Percentiles rank a stretch among this genome's conserved stretches.
These are phyloP conservation scores for Metschnikowia corniflorae DNA, from an alignment of 805 yeast genomes.

Conservation along the genomic window DNA sequence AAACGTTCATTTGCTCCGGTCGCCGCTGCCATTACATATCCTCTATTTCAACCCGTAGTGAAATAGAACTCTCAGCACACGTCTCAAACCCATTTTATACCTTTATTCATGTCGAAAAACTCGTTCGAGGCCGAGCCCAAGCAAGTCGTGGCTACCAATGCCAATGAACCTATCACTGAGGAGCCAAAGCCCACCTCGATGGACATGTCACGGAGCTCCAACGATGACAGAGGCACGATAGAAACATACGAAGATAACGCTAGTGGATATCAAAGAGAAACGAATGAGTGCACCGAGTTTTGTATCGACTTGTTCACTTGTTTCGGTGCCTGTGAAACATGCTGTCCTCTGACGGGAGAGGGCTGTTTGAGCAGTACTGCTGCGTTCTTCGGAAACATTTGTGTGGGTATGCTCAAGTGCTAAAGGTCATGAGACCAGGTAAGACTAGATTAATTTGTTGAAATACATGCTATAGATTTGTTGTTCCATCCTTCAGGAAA, in stretches of 20 bases:
- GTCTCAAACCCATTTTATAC: no score
- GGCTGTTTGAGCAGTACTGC: conserved; percentile 38
- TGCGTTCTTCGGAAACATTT: conserved; percentile 34
- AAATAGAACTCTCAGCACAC: no score
- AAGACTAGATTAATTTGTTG: no score
- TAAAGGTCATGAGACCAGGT: no score
- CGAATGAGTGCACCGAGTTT: conserved; percentile 41
- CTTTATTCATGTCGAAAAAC: conserved; percentile 8
- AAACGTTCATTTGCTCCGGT: no score
- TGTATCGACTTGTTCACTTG: conserved; percentile 36
- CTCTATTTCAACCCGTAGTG: no score
- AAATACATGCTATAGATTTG: no score
- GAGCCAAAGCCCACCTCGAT: conserved; percentile 16
- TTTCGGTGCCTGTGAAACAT: conserved; percentile 38
- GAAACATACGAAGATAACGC: conserved; percentile 12
- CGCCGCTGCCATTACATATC: no score
- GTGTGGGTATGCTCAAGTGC: conserved; percentile 34
- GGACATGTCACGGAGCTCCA: conserved; percentile 10
- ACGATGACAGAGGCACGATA: conserved; percentile 8
- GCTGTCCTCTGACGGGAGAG: conserved; percentile 41
- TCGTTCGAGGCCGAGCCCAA: conserved; percentile 5
- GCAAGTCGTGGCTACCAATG: conserved; percentile 9
- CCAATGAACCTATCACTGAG: conserved; percentile 12
- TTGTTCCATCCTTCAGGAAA: no score
- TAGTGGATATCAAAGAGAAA: conserved; percentile 37